phyloP scores from a whole-genome alignment of 2,329 filamentous ascomycete genomes.

The Venturia asperata region DNA sequence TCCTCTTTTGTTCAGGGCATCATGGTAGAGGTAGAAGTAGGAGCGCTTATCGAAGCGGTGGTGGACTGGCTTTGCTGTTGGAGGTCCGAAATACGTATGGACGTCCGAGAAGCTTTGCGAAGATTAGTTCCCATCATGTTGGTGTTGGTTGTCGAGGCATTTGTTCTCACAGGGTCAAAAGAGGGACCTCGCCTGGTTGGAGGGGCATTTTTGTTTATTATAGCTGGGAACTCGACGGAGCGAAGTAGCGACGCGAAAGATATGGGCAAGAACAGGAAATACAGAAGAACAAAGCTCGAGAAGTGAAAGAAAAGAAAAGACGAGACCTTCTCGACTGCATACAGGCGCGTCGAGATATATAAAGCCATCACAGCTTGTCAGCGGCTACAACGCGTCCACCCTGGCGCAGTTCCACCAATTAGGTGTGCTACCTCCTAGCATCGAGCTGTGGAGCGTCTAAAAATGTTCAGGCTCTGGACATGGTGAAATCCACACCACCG shows the following conservation, averaged over 20 bases:
- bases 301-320: background rate
- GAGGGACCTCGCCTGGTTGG: slow-evolving; percentile 40
- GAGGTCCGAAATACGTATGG: slow-evolving; percentile 71
- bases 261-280: background rate
- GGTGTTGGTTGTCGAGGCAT: too few species aligned
- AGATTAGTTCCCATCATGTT: slow-evolving; percentile 24
- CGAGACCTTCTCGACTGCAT: background rate
- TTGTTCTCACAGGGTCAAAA: slow-evolving; percentile 41
- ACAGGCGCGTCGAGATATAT: background rate
- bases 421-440: background rate
- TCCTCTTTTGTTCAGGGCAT: slow-evolving; percentile 57
- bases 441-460: background rate
- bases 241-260: background rate
- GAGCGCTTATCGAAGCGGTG: slow-evolving; percentile 74
- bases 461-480: background rate
- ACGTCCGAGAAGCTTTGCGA: slow-evolving; percentile 62
- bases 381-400: slow-evolving; percentile 10
- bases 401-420: background rate
- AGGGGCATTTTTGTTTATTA: slow-evolving; percentile 37
- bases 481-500: too few species aligned
- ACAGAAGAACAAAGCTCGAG: background rate
- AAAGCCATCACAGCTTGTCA: slow-evolving; percentile 1
- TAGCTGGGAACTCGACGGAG: background rate
- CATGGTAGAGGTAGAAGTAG: slow-evolving; percentile 74
- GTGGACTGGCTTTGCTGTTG: slow-evolving; percentile 60